Evolutionary conservation across 1,284 basidiomycete genomes (phyloP), one percentile per base, ranked within the genome.

Genomic region (Golubevia pallescens): DNA sequence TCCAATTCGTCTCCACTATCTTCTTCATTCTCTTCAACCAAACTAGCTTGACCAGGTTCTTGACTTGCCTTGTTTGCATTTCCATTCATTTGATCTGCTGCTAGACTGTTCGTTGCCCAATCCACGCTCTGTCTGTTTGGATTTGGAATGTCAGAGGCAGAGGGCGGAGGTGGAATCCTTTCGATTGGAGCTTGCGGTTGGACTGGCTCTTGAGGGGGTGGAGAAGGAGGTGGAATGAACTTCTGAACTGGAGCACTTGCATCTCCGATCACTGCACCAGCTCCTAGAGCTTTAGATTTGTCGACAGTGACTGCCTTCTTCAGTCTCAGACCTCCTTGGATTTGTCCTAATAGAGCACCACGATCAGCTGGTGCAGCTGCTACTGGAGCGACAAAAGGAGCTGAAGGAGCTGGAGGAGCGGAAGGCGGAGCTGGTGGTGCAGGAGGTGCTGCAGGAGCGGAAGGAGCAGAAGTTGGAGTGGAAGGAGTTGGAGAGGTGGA

Each of bases 291-390:
- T 0, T 86, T 90, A 72, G 93, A 94, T 71, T 92, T 91, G 82
- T 98, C 96, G 65, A 92, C 90, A 1, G 95, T 98, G 69, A 90
- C 89, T 0, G 93, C 87, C 86, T 94, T 94, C 66, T 89, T 90
- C 69, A 99, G 87, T 70, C 87, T 89, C 48, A 90, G 86, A 1
- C 96, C 96, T 4, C 91, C 90, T 80, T 93, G 91, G 74, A 99
- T 99, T 14, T 93, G 91, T 13, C 88, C 87, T 67, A 99, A 86
- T 28, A 99, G 87, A 0, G 93, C 93, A 67, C 88, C 87, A 28
- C 90, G 89, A 80, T 91, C 90, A 3, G 88, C 89, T 6, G 89
- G 81, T 0, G 86, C 86, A 5, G 77, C 69, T 16, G 69, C 51
- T 7, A 65, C 58, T 1, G 77, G 71, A 3, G 78, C 68, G 2